Conservation (phyloP, 306 rosid genomes). For the Carpinus fangiana region DNA sequence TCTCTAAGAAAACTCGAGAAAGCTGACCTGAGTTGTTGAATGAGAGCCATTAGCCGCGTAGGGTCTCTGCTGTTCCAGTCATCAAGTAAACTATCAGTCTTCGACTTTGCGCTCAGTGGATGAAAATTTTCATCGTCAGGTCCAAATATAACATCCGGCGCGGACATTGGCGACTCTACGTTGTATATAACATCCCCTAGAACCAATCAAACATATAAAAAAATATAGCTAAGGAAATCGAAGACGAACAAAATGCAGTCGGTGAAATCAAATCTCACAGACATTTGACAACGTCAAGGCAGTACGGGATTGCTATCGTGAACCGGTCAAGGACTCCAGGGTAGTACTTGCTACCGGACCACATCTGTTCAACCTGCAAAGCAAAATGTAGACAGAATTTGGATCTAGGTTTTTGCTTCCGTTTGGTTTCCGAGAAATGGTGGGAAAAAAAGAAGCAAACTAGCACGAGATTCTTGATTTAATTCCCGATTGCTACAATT, state of each 20-base stretch:
- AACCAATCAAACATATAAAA: conserved; percentile 23
- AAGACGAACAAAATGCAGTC: neutral
- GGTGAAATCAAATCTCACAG: conserved; percentile 20
- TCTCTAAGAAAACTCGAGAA: neutral
- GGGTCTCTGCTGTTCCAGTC: conserved; percentile 84
- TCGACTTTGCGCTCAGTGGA: conserved; percentile 42
- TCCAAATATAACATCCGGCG: conserved; percentile 85
- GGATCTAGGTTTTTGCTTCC: neutral
- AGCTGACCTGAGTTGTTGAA: conserved; percentile 70
- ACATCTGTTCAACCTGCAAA: conserved; percentile 76
- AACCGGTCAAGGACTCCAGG: conserved; percentile 69
- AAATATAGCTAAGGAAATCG: neutral
- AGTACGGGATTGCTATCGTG: conserved; percentile 76
- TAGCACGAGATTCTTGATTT: too few species aligned
- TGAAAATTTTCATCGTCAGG: conserved; percentile 74
- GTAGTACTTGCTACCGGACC: conserved; percentile 72
- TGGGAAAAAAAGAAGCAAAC: neutral
- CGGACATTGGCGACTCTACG: conserved; percentile 60
- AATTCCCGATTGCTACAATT: neutral
- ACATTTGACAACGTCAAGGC: conserved; percentile 87
- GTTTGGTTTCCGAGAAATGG: conserved; percentile 3
- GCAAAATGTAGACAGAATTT: neutral
- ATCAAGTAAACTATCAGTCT: conserved; percentile 39
- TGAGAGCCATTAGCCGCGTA: conserved; percentile 55
- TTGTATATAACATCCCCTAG: conserved; percentile 75